These are phyloP conservation scores for Fraxinus cuspidata DNA, from an alignment of 257 asterid species.

Conservation along the genomic window DNA sequence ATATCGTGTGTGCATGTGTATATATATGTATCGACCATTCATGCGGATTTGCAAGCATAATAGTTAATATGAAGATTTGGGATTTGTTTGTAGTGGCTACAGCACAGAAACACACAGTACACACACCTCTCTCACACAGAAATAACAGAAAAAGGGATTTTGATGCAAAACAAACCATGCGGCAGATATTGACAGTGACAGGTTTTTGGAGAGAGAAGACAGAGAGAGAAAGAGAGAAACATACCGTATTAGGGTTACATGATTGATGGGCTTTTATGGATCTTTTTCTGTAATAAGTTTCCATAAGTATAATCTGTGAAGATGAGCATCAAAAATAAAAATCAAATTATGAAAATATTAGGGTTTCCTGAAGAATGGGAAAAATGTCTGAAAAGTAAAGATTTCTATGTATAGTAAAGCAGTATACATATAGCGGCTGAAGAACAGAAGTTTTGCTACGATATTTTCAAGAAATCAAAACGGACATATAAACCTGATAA, in stretches of 20 bases:
- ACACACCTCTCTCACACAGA: constrained; percentile 11
- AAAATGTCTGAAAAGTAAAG: constrained; percentile 16
- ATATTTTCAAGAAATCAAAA: constrained; percentile 30
- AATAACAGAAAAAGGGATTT: constrained; percentile 34
- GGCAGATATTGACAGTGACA: constrained; percentile 34
- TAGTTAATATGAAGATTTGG: constrained; percentile 24
- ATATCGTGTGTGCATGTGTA: constrained; percentile 16
- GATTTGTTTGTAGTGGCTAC: constrained; percentile 21
- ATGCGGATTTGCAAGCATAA: constrained; percentile 5
- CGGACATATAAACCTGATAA: constrained; percentile 29
- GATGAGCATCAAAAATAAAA: neutral
- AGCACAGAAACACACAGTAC: constrained; percentile 19
- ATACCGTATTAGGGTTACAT: constrained; percentile 34
- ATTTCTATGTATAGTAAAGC: constrained; percentile 38
- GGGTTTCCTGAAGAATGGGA: constrained; percentile 42
- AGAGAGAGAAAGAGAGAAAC: constrained; percentile 31
- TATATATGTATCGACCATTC: neutral
- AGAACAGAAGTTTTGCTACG: constrained; percentile 22
- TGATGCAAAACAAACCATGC: constrained; percentile 26
- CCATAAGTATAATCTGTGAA: constrained; percentile 50
- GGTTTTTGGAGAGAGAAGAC: constrained; percentile 18
- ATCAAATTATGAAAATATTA: constrained; percentile 10
- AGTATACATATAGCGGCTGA: constrained; percentile 31
- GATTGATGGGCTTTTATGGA: constrained; percentile 45
- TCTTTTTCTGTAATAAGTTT: constrained; percentile 72